Evolutionary conservation across 2,329 filamentous ascomycete genomes (phyloP), one percentile per base, ranked within the genome.

Genomic region (Tolypocladium ophioglossoides): DNA sequence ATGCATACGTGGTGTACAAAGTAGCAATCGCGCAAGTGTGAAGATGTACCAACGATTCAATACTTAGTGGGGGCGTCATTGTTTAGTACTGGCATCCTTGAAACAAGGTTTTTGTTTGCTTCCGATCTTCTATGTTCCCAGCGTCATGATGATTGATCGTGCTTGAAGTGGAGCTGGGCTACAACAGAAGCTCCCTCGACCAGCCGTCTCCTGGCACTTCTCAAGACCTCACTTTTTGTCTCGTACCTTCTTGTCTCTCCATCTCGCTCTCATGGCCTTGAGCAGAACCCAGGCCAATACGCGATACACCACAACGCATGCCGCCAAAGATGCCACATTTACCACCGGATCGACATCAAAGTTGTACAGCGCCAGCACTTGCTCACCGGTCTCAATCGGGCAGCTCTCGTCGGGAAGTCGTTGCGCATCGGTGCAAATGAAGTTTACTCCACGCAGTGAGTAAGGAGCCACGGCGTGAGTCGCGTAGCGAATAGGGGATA

Each of bases 401-500:
- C 87, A 91, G 14, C 64, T 65, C 0, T 86, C 86, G 53, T 80
- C 68, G 0, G 78, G 75, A 11, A 87, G 67, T 39, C 73, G 72
- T 70, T 90, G 84, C 10, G 67, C 70, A 2, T 78, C 75, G 2
- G 75, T 77, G 64, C 87, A 91, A 1, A 79, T 80, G 61, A 91
- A 90, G 0, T 64, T 54, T 8, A 88, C 76, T 0, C 75, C 77
- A 8, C 75, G 70, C 37, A 91, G 68, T 0, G 83, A 83, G 58
- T 84, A 89, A 0, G 82, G 80, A 0, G 83, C 83, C 40, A 91
- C 69, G 37, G 86, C 86, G 0, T 81, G 80, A 4, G 85, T 76
- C 0, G 80, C 78, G 63, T 89, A 91, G 52, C 87, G 84, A 52
- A 89, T 77, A 0, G 87, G 87, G 1, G 78, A 83, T 49, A 91